Conservation (phyloP, 2,329 filamentous ascomycete genomes). For the Trichoderma sp. region DNA sequence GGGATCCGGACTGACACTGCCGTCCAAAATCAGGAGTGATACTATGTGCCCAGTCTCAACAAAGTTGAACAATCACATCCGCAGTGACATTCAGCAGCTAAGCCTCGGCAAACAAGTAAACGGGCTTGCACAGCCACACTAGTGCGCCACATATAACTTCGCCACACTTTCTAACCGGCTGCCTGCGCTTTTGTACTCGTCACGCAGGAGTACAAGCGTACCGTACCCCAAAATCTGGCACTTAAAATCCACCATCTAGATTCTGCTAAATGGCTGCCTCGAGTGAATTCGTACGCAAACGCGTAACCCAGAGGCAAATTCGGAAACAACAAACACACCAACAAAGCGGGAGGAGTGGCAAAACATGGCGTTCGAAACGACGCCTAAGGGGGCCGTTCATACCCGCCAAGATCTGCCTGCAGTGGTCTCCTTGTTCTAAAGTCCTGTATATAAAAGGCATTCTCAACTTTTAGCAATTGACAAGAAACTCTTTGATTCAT, state of each 20-base stretch:
- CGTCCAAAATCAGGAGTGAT: no score
- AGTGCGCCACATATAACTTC: background rate
- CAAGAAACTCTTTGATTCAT: background rate
- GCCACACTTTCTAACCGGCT: background rate
- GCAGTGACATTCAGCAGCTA: background rate
- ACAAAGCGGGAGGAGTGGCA: constrained; percentile 1
- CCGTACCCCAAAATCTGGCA: background rate
- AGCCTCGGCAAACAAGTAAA: background rate
- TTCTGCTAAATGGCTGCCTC: constrained; percentile 9
- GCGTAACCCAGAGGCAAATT: constrained; percentile 1
- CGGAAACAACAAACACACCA: background rate
- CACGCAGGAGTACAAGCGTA: background rate
- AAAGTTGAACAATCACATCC: background rate
- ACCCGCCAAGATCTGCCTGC: background rate
- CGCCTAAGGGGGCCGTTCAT: background rate
- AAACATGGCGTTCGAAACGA: background rate
- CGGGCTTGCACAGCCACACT: background rate
- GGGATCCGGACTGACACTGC: no score
- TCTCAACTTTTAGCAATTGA: no score
- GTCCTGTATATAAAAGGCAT: no score
- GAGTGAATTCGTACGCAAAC: constrained; percentile 2
- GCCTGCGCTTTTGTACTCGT: background rate
- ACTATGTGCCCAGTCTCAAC: no score
- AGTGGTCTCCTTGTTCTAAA: no score
- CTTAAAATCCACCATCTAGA: background rate